Conservation (phyloP, 169 alveolate species). For the Plasmodium yoelii region DNA sequence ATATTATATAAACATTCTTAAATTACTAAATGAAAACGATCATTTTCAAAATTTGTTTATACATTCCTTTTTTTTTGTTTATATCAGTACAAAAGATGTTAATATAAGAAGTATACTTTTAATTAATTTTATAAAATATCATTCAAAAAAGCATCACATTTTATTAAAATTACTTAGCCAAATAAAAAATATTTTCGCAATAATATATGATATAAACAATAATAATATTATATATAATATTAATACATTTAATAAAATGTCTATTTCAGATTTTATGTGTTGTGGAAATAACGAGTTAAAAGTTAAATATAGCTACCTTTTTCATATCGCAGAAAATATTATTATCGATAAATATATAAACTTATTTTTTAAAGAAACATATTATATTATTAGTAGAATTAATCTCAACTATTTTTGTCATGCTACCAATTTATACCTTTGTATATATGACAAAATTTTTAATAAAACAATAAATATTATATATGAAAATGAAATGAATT, state of each 20-base stretch:
- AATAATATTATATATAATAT: slow-evolving; percentile 38
- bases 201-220: slow-evolving; percentile 35
- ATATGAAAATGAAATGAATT: slow-evolving; percentile 75
- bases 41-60: slow-evolving; percentile 43
- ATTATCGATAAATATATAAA: slow-evolving; percentile 46
- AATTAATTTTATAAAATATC: slow-evolving; percentile 52
- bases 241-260: slow-evolving; percentile 12
- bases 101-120: slow-evolving; percentile 19
- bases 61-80: slow-evolving; percentile 62
- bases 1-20: slow-evolving; percentile 41
- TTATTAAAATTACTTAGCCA: slow-evolving; percentile 19
- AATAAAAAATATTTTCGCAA: slow-evolving; percentile 12
- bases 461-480: slow-evolving; percentile 46
- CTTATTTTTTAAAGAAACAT: slow-evolving; percentile 48
- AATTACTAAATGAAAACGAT: slow-evolving; percentile 29
- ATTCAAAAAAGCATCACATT: slow-evolving; percentile 35
- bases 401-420: slow-evolving; percentile 24
- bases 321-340: slow-evolving; percentile 19
- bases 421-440: slow-evolving; percentile 29
- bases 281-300: neutral
- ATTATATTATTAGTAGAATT: slow-evolving; percentile 43
- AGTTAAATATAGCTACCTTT: slow-evolving; percentile 23
- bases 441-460: slow-evolving; percentile 60
- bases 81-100: slow-evolving; percentile 38
- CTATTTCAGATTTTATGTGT: slow-evolving; percentile 5